Conservation (phyloP, 441 rosid genomes). For the Viola pubescens region DNA sequence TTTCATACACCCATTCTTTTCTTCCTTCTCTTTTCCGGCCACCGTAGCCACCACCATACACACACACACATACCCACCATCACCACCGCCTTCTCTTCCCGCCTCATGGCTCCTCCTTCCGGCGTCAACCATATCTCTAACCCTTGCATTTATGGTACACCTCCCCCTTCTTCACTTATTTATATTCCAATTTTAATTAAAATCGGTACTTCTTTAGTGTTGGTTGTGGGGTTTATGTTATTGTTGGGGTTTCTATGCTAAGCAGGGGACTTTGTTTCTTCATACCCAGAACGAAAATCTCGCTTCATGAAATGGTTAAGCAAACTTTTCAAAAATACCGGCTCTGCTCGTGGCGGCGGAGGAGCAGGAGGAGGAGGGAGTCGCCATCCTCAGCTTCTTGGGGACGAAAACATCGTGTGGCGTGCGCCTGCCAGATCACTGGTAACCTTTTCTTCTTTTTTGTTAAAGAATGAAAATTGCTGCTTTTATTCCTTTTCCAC, state of each 20-base stretch:
- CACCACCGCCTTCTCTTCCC: background rate
- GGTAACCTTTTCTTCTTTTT: slow-evolving; percentile 37
- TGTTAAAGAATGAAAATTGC: too few species aligned
- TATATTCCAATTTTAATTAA: background rate
- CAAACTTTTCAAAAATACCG: slow-evolving; percentile 52
- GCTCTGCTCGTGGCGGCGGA: slow-evolving; percentile 33
- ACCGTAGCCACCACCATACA: background rate
- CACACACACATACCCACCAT: too few species aligned
- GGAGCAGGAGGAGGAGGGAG: slow-evolving; percentile 17
- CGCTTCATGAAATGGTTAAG: slow-evolving; percentile 88
- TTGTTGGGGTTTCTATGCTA: background rate
- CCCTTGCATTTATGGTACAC: slow-evolving; percentile 73
- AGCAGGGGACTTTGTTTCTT: slow-evolving; percentile 71
- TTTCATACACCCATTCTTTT: slow-evolving; percentile 16
- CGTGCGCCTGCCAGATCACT: slow-evolving; percentile 49
- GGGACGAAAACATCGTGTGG: slow-evolving; percentile 75
- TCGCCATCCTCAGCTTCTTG: slow-evolving; percentile 51
- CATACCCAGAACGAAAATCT: slow-evolving; percentile 68
- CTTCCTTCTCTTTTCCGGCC: slow-evolving; percentile 14
- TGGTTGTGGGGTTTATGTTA: background rate
- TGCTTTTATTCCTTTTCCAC: too few species aligned
- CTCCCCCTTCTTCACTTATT: background rate
- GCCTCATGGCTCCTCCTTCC: slow-evolving; percentile 50
- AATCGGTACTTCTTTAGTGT: background rate
- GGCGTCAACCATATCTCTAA: slow-evolving; percentile 54